Conservation (phyloP, 164 flowering plant genomes). For the Magnolia kwangsiensis region DNA sequence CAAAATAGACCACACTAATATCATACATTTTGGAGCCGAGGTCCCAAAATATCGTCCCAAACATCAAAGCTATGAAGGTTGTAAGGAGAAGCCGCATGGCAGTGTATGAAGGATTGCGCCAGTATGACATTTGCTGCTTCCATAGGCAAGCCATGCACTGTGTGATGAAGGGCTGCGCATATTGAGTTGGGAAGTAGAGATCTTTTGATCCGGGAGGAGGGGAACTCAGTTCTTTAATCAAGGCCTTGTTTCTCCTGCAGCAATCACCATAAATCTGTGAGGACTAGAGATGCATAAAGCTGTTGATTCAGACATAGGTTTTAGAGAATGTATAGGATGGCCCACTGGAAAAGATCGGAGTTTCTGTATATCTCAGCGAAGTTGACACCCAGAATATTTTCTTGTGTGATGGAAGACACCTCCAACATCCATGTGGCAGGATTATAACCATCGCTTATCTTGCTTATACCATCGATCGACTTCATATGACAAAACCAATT, state of each 20-base stretch:
- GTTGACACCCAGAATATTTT: slow-evolving; percentile 26
- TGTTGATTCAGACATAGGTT: too few species aligned
- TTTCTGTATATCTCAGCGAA: slow-evolving; percentile 27
- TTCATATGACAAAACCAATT: slow-evolving; percentile 12
- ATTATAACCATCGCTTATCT: slow-evolving; percentile 29
- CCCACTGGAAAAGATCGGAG: slow-evolving; percentile 25
- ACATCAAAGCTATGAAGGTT: slow-evolving; percentile 32
- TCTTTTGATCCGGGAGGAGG: slow-evolving; percentile 38
- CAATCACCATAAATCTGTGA: not conserved
- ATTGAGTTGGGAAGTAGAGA: slow-evolving; percentile 44
- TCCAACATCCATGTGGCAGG: slow-evolving; percentile 45
- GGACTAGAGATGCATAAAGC: not conserved
- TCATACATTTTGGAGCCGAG: slow-evolving; percentile 41
- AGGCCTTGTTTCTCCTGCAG: slow-evolving; percentile 40
- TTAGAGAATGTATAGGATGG: not conserved
- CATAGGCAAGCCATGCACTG: slow-evolving; percentile 58
- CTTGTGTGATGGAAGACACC: slow-evolving; percentile 30
- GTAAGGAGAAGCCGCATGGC: slow-evolving; percentile 45
- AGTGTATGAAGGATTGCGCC: slow-evolving; percentile 63
- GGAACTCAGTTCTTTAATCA: slow-evolving; percentile 26
- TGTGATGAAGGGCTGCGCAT: slow-evolving; percentile 34
- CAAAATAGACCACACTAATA: not conserved
- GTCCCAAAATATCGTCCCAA: slow-evolving; percentile 57
- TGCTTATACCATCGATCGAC: slow-evolving; percentile 29
- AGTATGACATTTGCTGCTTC: slow-evolving; percentile 68